Evolutionary conservation across 352 stramenopile species (phyloP), one percentile per base, ranked within the genome.

Genomic region (Phytophthora rubi): DNA sequence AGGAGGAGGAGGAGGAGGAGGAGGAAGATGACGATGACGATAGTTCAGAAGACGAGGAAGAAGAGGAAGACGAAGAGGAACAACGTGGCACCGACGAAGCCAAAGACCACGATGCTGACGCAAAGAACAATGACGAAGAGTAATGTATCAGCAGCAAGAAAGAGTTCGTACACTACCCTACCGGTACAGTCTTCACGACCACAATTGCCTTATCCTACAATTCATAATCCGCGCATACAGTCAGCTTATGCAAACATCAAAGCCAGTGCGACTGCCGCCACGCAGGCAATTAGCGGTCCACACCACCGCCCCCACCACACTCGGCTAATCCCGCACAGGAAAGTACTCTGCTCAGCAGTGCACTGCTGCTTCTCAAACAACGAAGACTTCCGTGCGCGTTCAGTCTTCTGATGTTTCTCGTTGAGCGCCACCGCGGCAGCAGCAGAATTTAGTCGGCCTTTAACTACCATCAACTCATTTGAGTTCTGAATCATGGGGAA

Each of bases 31-130:
- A 44, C 13, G 71, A 83, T 6, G 79, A 92, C 2, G 80, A 91
- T 10, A 79, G 88, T 2, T 79, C 83, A 0, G 73, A 89, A 2
- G 70, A 88, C 9, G 78, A 95, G 23, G 76, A 87, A 4, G 77
- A 86, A 0, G 70, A 73, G 0, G 68, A 79, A 1, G 62, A 76
- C 65, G 51, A 65, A 2, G 55, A 53, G 16, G 68, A 74, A 21
- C 71, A 71, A 0, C 16, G 60, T n/a, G 53, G 76, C 7, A 33
- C 56, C 7, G 52, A 23, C 4, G 75, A 83, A 5, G 76, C 67
- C 0, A 64, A 71, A 0, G 67, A 75, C 3, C 15, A 78, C 1
- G 76, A 75, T 3, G 37, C 37, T 44, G 37, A 44, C 37, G 37
- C 37, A 44, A 44, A 44, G 37, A 44, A 44, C 37, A 44, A 44